phyloP scores from a whole-genome alignment of 1,284 basidiomycete genomes.

The Cutaneotrichosporon cutaneum region DNA sequence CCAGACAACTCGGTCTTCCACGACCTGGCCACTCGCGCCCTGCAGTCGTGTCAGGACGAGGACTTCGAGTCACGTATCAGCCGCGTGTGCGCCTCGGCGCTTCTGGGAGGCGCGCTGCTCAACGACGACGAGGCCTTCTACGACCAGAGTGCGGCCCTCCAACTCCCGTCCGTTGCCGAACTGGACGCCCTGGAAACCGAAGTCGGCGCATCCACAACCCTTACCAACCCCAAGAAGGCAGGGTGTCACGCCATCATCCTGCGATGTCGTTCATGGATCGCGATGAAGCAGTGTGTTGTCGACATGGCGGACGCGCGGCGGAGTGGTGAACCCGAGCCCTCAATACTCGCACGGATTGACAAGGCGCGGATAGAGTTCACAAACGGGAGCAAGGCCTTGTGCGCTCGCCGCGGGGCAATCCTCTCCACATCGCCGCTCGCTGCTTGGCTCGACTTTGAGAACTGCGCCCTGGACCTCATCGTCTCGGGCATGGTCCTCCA shows the following conservation, averaged over 20 bases:
- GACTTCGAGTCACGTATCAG: neutral
- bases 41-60: neutral
- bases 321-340: neutral
- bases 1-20: neutral
- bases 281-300: conserved; percentile 2
- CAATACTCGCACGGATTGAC: conserved; percentile 3
- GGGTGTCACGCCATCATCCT: conserved; percentile 4
- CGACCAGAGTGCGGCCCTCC: neutral
- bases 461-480: conserved; percentile 7
- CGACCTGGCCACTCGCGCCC: neutral
- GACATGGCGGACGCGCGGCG: neutral
- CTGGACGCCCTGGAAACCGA: conserved; percentile 3
- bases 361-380: conserved; percentile 5
- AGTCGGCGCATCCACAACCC: conserved; percentile 20
- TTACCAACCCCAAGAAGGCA: conserved; percentile 5
- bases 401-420: neutral
- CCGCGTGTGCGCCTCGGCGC: neutral
- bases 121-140: conserved; percentile 27
- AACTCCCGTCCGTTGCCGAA: conserved; percentile 1
- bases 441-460: conserved; percentile 12
- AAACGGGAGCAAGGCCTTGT: neutral
- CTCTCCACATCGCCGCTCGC: neutral
- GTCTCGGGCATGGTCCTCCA: conserved; percentile 12
- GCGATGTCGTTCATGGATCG: conserved; percentile 9
- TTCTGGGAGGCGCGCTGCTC: neutral